Evolutionary conservation across 2,329 filamentous ascomycete species (phyloP), one percentile per base, ranked within the genome.

Genomic region (Fusarium bactridioides): DNA sequence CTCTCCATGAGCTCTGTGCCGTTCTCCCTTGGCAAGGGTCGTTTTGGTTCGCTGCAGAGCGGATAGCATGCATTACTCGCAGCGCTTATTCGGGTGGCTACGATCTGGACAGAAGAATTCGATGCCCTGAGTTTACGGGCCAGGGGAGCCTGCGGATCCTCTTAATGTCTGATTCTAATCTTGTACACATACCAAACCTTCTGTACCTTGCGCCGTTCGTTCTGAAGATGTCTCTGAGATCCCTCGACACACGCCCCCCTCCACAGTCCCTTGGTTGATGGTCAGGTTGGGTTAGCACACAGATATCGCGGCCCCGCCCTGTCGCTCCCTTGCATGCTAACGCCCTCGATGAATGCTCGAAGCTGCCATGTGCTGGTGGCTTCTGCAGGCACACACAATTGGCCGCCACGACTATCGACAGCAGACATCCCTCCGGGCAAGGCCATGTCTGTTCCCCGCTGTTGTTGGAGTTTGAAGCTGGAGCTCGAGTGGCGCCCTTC

Each of bases 121-220:
- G 76, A 56, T 47, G 67, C 64, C 71, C 67, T 75, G 69, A 74
- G 40, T 50, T 57, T 33, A 35, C 55, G 40, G 41, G 55, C 41
- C 64, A 73, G 69, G 66, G 68, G 71, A 77, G 76, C 56, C 58
- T 59, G 56, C 59, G 51, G 71, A 76, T 75, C 69, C 61, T 74
- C 69, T 69, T 72, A 58, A 72, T 83, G 80, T 82, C 79, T 82
- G 77, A 80, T 79, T 72, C 73, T 80, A 83, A 84, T 84, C 78
- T 84, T 77, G 71, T 78, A 75, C 73, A 77, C 83, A 84, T 85
- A 78, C 64, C 64, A 58, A 57, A 61, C 59, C 48, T 47, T 67
- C 45, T n/a, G 64, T 67, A 51, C 83, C 83, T 76, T 65, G 69
- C 67, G 58, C 74, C 50, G 56, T 74, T 71, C 69, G 57, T 56